Conservation (phyloP, 345 rosid genomes). For the Turritis glabra region DNA sequence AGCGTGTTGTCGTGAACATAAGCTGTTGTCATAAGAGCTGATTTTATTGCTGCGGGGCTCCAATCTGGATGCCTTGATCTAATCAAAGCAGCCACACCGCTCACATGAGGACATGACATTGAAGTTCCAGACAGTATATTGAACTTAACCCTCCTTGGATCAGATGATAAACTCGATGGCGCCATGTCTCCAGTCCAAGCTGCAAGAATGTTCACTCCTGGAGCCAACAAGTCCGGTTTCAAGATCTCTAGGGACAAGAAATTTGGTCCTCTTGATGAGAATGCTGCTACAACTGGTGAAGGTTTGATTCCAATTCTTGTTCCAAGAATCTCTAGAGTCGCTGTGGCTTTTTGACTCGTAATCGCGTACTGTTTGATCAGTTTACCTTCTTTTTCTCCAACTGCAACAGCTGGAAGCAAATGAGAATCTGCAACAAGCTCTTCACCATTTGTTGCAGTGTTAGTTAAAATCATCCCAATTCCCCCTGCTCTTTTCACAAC, state of each 20-base stretch:
- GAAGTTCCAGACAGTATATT: slow-evolving; percentile 90
- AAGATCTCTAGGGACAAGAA: slow-evolving; percentile 58
- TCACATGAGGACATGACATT: slow-evolving; percentile 96
- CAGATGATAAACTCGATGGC: slow-evolving; percentile 78
- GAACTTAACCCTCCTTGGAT: slow-evolving; percentile 66
- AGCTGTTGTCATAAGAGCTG: slow-evolving; percentile 95
- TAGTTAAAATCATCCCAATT: slow-evolving; percentile 61
- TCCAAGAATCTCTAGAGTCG: slow-evolving; percentile 53
- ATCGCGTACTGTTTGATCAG: slow-evolving; percentile 59
- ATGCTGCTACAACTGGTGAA: slow-evolving; percentile 74
- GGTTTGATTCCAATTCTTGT: slow-evolving; percentile 64
- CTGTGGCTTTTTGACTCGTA: slow-evolving; percentile 46
- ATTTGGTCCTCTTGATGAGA: slow-evolving; percentile 77
- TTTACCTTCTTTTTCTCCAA: slow-evolving; percentile 81
- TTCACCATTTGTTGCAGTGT: slow-evolving; percentile 78
- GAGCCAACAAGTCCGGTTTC: slow-evolving; percentile 72
- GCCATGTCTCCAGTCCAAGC: slow-evolving; percentile 71
- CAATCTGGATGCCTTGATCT: slow-evolving; percentile 90
- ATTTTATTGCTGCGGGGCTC: slow-evolving; percentile 89
- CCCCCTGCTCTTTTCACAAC: slow-evolving; percentile 73
- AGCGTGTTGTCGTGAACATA: slow-evolving; percentile 79
- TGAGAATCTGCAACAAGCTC: slow-evolving; percentile 92
- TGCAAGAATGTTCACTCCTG: slow-evolving; percentile 79
- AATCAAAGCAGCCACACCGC: slow-evolving; percentile 87
- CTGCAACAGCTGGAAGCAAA: slow-evolving; percentile 76